Percentiles rank a stretch among this genome's conserved stretches.
phyloP scores from a whole-genome alignment of 352 stramenopile species.

The Phytophthora boehmeriae region DNA sequence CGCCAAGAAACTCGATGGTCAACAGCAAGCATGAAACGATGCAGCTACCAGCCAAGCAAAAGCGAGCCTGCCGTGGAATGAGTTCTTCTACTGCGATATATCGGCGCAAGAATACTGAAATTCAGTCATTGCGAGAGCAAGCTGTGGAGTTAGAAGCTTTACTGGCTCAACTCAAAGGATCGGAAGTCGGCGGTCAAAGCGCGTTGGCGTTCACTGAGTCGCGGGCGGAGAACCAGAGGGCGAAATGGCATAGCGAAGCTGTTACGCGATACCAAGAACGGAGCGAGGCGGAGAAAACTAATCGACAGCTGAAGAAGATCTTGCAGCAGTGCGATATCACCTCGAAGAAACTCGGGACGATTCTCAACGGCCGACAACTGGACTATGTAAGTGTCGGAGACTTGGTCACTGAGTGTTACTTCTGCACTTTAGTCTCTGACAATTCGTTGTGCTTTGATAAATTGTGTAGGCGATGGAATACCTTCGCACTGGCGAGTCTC shows the following conservation, averaged over 20 bases:
- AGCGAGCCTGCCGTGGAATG: background rate
- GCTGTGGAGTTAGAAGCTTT: slow-evolving; percentile 12
- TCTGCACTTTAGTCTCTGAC: background rate
- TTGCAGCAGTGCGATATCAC: slow-evolving; percentile 11
- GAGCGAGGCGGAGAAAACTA: slow-evolving; percentile 15
- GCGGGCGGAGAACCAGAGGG: too few species aligned
- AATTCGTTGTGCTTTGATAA: background rate
- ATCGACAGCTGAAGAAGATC: slow-evolving; percentile 19
- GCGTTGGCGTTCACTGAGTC: background rate
- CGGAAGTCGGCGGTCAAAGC: background rate
- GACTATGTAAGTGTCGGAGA: slow-evolving; percentile 1
- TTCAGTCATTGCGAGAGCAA: slow-evolving; percentile 17
- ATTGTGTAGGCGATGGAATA: slow-evolving; percentile 5
- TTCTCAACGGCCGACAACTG: slow-evolving; percentile 9
- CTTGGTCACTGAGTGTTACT: background rate
- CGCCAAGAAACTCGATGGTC: background rate
- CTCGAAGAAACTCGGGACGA: background rate
- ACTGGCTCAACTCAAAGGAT: slow-evolving; percentile 16
- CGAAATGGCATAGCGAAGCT: slow-evolving; percentile 8
- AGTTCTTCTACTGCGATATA: slow-evolving; percentile 19
- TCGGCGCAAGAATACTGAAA: slow-evolving; percentile 16
- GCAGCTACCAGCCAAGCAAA: slow-evolving; percentile 4
- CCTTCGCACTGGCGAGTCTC: background rate
- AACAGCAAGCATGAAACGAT: background rate
- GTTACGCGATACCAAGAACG: slow-evolving; percentile 16